A percentile compares a stretch with the other conserved stretches of the same genome.
phyloP scores from a whole-genome alignment of 2,329 filamentous ascomycete species.

The Torrubiella hemipterigena region DNA sequence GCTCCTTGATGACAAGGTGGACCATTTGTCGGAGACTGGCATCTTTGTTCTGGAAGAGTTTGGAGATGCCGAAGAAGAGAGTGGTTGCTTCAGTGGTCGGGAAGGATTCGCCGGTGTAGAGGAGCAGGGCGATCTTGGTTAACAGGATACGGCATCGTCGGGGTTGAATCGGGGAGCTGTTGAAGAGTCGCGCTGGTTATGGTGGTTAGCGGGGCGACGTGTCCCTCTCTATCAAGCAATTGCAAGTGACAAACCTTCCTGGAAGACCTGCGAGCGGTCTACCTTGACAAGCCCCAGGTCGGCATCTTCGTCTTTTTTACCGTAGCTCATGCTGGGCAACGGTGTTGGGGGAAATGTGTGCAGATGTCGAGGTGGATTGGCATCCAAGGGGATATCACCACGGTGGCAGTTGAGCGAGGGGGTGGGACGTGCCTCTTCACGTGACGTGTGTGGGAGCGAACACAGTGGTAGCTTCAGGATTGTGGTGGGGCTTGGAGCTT shows the following conservation, averaged over 20 bases:
- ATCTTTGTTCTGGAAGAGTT: constrained; percentile 99
- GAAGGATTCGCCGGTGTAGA: constrained; percentile 96
- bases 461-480: too few relatives aligned
- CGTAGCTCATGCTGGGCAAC: constrained; percentile 71
- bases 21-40: constrained; percentile 97
- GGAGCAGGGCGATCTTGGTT: constrained; percentile 90
- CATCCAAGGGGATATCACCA: constrained; percentile 23
- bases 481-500: too few relatives aligned
- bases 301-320: constrained; percentile 98
- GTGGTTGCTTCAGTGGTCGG: constrained; percentile 94
- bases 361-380: constrained; percentile 21
- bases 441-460: too few relatives aligned
- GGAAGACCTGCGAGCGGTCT: constrained; percentile 94
- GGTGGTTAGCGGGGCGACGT: constrained; percentile 21
- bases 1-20: constrained; percentile 94
- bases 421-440: too few relatives aligned
- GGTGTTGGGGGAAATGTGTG: constrained; percentile 19
- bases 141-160: constrained; percentile 95
- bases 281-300: constrained; percentile 91
- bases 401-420: constrained; percentile 22
- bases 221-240: constrained; percentile 10
- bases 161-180: constrained; percentile 91
- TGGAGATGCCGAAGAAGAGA: constrained; percentile 97
- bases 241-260: constrained; percentile 64
- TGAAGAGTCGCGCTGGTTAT: constrained; percentile 80